Evolutionary conservation across 1,284 basidiomycete species (phyloP).

Genomic region (Heterobasidion occidentale): DNA sequence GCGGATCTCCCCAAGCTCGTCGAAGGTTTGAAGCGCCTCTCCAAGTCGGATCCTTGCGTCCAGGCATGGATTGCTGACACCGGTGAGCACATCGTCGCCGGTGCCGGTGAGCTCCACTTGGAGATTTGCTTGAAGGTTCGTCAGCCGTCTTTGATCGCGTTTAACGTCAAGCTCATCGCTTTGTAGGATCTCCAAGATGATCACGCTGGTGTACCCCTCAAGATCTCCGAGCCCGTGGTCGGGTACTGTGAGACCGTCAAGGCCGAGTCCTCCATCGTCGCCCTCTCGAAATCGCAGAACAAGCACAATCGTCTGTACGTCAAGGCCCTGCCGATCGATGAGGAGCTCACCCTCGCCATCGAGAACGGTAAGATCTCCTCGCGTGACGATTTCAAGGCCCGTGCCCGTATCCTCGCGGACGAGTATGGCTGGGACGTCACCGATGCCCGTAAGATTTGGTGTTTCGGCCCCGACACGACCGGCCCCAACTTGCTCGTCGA

Average conservation of each 20-base stretch:
- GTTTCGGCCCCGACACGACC: constrained; percentile 98
- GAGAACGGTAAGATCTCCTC: constrained; percentile 82
- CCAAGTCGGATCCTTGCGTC: constrained; percentile 99
- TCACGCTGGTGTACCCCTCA: constrained; percentile 98
- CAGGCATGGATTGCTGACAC: constrained; percentile 91
- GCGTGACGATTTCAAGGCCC: constrained; percentile 97
- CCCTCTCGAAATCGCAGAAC: constrained; percentile 99
- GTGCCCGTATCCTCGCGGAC: constrained; percentile 94
- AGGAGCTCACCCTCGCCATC: constrained; percentile 92
- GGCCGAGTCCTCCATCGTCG: constrained; percentile 92
- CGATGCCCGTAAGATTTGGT: constrained; percentile 99
- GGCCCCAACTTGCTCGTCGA: constrained; percentile 97
- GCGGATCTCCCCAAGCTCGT: constrained; percentile 98
- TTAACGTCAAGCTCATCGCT: not conserved
- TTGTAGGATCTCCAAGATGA: constrained; percentile 93
- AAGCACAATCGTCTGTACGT: constrained; percentile 99
- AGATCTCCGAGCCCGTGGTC: constrained; percentile 98
- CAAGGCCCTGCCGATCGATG: constrained; percentile 89
- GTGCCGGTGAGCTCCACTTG: constrained; percentile 98
- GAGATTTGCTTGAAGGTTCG: constrained; percentile 97
- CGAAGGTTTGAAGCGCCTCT: constrained; percentile 99
- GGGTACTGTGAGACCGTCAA: constrained; percentile 98
- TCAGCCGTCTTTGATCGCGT: not conserved
- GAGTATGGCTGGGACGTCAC: constrained; percentile 99
- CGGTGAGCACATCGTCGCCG: constrained; percentile 98